Percentiles rank a stretch among this genome's conserved stretches.
Conservation (phyloP, 2,329 filamentous ascomycete genomes). For the Diplodia mutila region DNA sequence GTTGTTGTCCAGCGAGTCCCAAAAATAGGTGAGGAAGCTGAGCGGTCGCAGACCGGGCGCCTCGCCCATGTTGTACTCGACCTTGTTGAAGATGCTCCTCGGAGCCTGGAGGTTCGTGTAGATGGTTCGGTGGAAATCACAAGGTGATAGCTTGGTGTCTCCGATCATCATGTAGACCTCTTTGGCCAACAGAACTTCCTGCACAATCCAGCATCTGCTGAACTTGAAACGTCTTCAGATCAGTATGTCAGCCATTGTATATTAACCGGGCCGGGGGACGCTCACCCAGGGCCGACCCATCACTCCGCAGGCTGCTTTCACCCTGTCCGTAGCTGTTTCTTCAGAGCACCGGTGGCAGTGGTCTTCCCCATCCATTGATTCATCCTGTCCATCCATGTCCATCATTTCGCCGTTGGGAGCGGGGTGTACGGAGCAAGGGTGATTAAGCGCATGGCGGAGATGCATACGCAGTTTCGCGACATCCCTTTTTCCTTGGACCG, state of each 20-base stretch:
- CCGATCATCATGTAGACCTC: constrained; percentile 10
- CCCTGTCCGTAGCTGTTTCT: background rate
- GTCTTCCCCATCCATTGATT: background rate
- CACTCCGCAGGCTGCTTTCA: background rate
- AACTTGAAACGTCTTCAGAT: background rate
- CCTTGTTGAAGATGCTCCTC: background rate
- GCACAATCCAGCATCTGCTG: constrained; percentile 15
- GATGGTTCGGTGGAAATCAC: background rate
- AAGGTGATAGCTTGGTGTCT: background rate
- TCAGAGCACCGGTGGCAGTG: background rate
- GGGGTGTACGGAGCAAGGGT: background rate
- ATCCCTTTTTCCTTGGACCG: background rate
- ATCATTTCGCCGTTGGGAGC: background rate
- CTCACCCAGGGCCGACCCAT: constrained; percentile 16
- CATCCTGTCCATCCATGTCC: background rate
- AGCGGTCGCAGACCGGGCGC: background rate
- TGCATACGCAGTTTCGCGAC: background rate
- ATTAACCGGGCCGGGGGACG: background rate
- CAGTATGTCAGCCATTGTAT: background rate
- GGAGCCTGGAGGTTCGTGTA: background rate
- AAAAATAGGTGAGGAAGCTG: background rate
- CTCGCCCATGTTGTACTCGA: background rate
- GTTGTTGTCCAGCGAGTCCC: background rate
- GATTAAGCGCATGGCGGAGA: background rate
- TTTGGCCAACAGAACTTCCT: constrained; percentile 19